Conservation (phyloP, 83 land plant genomes). For the Thuja plicata region DNA sequence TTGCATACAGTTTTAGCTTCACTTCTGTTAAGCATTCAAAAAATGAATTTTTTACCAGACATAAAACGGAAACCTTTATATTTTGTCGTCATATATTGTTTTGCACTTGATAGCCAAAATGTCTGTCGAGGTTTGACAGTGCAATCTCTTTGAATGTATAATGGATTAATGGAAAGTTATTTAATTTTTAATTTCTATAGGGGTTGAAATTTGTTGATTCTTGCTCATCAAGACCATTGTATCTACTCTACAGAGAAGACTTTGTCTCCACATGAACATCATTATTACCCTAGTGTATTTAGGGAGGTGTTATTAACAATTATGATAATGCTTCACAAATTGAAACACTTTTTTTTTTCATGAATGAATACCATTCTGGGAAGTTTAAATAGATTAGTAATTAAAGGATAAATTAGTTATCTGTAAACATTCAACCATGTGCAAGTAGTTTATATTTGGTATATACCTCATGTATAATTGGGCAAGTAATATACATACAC, state of each 20-base stretch:
- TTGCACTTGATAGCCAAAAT: not conserved
- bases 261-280: not conserved
- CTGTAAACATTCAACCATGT: not conserved
- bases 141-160: not conserved
- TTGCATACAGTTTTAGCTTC: constrained; percentile 15
- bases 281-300: not conserved
- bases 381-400: not conserved
- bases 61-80: not conserved
- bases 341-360: not conserved
- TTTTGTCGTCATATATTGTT: not conserved
- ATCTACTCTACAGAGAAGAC: not conserved
- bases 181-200: not conserved
- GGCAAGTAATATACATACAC: not conserved
- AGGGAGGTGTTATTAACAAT: not conserved
- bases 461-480: not conserved
- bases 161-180: not conserved
- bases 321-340: not conserved
- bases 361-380: not conserved
- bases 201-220: not conserved
- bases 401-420: not conserved
- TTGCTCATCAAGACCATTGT: not conserved
- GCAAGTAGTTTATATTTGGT: not conserved
- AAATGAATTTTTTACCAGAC: not conserved
- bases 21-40: not conserved
- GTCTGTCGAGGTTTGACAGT: not conserved